phyloP scores from a whole-genome alignment of 176 grass and related monocot genomes.

The Lolium rigidum region DNA sequence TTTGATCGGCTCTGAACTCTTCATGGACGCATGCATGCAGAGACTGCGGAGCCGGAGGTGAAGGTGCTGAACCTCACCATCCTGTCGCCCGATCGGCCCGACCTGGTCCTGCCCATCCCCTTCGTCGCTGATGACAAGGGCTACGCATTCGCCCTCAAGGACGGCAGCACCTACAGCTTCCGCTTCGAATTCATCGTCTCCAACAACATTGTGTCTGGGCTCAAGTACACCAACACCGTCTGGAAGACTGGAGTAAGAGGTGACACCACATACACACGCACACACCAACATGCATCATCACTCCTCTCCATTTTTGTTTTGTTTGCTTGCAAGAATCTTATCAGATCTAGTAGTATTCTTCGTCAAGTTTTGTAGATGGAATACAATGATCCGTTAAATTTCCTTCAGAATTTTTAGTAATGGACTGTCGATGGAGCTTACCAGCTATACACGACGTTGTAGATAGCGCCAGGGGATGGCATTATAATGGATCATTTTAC shows the following conservation, averaged over 20 bases:
- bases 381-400: neutral
- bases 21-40: slow-evolving; percentile 47
- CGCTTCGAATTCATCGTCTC: slow-evolving; percentile 76
- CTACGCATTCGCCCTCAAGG: slow-evolving; percentile 82
- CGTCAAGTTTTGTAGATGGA: neutral
- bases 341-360: neutral
- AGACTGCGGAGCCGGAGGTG: slow-evolving; percentile 80
- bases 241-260: slow-evolving; percentile 91
- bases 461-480: too few species aligned
- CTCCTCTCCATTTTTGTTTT: neutral
- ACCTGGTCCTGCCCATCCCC: slow-evolving; percentile 73
- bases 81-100: slow-evolving; percentile 53
- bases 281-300: neutral
- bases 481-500: too few species aligned
- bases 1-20: neutral
- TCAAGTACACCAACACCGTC: slow-evolving; percentile 89
- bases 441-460: neutral
- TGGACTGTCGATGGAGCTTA: neutral
- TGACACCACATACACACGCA: slow-evolving; percentile 23
- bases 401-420: neutral
- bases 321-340: neutral
- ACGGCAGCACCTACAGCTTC: slow-evolving; percentile 83
- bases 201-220: slow-evolving; percentile 93
- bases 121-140: slow-evolving; percentile 72
- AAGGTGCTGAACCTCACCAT: slow-evolving; percentile 83